These are phyloP conservation scores for Ammopiptanthus mongolicus DNA, from an alignment of 306 rosid species.

Conservation along the genomic window DNA sequence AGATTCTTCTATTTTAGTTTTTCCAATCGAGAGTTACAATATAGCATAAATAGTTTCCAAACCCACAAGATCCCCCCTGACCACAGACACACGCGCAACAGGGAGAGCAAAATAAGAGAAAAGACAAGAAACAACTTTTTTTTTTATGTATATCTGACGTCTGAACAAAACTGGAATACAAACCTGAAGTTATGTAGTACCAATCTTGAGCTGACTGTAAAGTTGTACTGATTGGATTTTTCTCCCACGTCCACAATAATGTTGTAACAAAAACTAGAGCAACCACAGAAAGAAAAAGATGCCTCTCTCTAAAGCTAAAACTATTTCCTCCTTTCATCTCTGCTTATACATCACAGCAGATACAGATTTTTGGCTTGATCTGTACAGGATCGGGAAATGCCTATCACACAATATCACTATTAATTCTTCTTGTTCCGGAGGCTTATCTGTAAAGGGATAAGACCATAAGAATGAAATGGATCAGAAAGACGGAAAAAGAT, in stretches of 20 bases:
- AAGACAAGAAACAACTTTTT: background rate
- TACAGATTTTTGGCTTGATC: constrained; percentile 13
- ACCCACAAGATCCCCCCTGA: background rate
- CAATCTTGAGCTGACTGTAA: constrained; percentile 41
- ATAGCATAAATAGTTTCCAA: background rate
- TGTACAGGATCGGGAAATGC: background rate
- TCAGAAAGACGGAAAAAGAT: constrained; percentile 10
- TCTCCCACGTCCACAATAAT: constrained; percentile 68
- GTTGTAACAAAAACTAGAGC: constrained; percentile 43
- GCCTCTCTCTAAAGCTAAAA: constrained; percentile 39
- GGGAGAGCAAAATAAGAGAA: background rate
- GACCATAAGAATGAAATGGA: background rate
- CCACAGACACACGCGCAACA: too few species aligned
- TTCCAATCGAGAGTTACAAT: background rate
- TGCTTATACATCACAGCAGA: background rate
- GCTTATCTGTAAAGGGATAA: constrained; percentile 18
- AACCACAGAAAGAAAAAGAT: constrained; percentile 48
- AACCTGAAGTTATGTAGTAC: constrained; percentile 47
- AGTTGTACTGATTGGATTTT: constrained; percentile 49
- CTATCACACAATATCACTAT: constrained; percentile 1
- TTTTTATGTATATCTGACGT: background rate
- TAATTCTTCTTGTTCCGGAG: background rate
- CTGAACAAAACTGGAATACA: constrained; percentile 19
- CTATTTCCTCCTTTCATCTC: constrained; percentile 62
- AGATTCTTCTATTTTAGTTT: background rate